phyloP scores from a whole-genome alignment of 148 eudicot species.

The Rhododendron mucronatum region DNA sequence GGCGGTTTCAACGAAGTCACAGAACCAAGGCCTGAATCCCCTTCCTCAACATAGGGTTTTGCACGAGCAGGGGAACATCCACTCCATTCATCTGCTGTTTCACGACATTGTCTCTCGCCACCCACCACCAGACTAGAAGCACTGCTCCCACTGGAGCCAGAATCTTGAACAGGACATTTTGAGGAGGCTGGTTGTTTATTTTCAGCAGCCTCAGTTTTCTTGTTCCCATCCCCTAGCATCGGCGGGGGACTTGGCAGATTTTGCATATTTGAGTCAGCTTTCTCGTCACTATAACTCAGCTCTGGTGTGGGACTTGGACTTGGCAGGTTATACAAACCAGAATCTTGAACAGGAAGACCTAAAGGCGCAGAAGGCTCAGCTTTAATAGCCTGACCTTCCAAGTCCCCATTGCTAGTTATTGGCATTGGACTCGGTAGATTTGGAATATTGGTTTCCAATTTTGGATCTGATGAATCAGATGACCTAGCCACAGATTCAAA shows the following conservation, averaged over 20 bases:
- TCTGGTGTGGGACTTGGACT: conserved; percentile 26
- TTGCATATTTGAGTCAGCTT: conserved; percentile 26
- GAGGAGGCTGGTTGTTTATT: conserved; percentile 21
- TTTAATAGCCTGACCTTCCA: conserved; percentile 27
- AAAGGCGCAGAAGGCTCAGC: conserved; percentile 22
- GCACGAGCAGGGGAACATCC: conserved; percentile 42
- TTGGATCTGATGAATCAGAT: conserved; percentile 30
- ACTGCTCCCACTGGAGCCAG: conserved; percentile 60
- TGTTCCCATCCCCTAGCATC: conserved; percentile 25
- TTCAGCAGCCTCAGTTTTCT: conserved; percentile 29
- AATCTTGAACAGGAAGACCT: conserved; percentile 33
- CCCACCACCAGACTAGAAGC: conserved; percentile 47
- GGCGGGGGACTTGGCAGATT: conserved; percentile 38
- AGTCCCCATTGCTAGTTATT: conserved; percentile 15
- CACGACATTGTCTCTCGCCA: conserved; percentile 34
- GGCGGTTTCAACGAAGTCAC: conserved; percentile 32
- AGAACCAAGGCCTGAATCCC: conserved; percentile 41
- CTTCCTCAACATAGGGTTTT: conserved; percentile 38
- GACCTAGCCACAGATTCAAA: conserved; percentile 28
- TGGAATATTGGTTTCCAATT: conserved; percentile 20
- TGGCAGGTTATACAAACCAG: conserved; percentile 31
- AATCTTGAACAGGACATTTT: conserved; percentile 35
- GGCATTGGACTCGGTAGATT: conserved; percentile 39
- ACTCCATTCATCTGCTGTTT: conserved; percentile 51
- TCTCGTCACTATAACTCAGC: neutral